Evolutionary conservation across 2,329 filamentous ascomycete species (phyloP).

Genomic region (Colletotrichum sp.): DNA sequence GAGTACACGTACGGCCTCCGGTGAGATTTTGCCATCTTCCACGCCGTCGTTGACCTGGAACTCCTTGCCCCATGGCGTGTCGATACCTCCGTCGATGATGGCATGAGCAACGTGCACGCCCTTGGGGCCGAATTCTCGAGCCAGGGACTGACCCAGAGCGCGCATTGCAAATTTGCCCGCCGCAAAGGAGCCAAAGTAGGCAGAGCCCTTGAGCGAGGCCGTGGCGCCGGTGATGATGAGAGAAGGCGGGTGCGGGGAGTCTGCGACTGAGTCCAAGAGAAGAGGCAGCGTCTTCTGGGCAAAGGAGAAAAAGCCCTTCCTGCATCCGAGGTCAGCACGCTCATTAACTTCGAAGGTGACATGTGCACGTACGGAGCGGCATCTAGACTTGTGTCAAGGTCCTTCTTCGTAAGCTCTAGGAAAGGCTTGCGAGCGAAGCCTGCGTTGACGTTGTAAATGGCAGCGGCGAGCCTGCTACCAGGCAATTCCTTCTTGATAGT

Average conservation of each 20-base stretch:
- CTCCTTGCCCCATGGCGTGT: constrained; percentile 74
- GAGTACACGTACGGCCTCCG: constrained; percentile 68
- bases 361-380: constrained; percentile 53
- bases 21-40: constrained; percentile 69
- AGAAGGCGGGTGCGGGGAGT: constrained; percentile 70
- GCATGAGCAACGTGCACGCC: constrained; percentile 85
- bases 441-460: constrained; percentile 72
- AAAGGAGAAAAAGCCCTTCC: constrained; percentile 77
- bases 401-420: constrained; percentile 56
- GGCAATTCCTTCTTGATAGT: constrained; percentile 65
- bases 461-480: constrained; percentile 62
- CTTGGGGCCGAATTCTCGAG: constrained; percentile 82
- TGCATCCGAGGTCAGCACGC: not conserved
- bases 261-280: constrained; percentile 65
- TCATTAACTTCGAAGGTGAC: not conserved
- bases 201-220: constrained; percentile 75
- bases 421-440: constrained; percentile 61
- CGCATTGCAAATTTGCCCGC: constrained; percentile 81
- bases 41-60: constrained; percentile 47
- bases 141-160: constrained; percentile 75
- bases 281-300: constrained; percentile 74
- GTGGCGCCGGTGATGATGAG: constrained; percentile 90
- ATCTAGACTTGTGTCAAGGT: constrained; percentile 52
- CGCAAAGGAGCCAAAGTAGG: constrained; percentile 74
- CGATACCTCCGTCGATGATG: constrained; percentile 85